These are phyloP conservation scores for Hura crepitans DNA, from an alignment of 441 rosid species.

Conservation along the genomic window DNA sequence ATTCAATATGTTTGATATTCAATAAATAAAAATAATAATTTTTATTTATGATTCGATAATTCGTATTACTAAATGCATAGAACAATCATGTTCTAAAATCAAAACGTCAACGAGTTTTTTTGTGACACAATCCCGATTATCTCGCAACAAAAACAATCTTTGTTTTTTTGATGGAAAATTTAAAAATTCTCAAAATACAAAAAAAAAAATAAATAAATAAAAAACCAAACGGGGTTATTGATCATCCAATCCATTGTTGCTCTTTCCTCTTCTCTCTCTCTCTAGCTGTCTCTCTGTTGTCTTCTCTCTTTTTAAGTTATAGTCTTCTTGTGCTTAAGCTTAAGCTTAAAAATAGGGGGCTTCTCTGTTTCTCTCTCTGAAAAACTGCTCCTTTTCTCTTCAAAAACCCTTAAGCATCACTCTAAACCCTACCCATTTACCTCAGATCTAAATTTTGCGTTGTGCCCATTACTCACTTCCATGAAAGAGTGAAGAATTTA, in stretches of 20 bases:
- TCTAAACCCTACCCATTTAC: conserved; percentile 18
- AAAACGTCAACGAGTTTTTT: too few species aligned
- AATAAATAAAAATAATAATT: too few species aligned
- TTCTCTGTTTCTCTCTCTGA: conserved; percentile 10
- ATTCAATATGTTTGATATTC: too few species aligned
- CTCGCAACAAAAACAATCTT: not conserved
- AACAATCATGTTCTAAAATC: too few species aligned
- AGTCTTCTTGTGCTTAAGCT: not conserved
- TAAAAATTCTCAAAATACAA: not conserved
- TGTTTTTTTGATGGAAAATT: not conserved
- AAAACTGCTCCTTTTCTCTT: not conserved
- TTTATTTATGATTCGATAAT: too few species aligned
- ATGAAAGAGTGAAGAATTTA: not conserved
- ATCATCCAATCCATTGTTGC: not conserved
- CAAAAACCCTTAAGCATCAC: not conserved
- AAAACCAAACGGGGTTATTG: conserved; percentile 26
- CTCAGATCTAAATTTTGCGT: conserved; percentile 8
- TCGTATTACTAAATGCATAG: too few species aligned
- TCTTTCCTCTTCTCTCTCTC: not conserved
- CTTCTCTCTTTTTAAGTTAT: not conserved
- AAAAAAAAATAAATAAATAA: not conserved
- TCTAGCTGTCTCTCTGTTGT: conserved; percentile 15
- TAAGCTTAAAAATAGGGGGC: not conserved
- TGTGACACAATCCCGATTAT: conserved; percentile 23
- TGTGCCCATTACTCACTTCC: not conserved